A percentile compares a stretch with the other conserved stretches of the same genome.
phyloP scores from a whole-genome alignment of 257 asterid species.

The Solanum medicagineum region DNA sequence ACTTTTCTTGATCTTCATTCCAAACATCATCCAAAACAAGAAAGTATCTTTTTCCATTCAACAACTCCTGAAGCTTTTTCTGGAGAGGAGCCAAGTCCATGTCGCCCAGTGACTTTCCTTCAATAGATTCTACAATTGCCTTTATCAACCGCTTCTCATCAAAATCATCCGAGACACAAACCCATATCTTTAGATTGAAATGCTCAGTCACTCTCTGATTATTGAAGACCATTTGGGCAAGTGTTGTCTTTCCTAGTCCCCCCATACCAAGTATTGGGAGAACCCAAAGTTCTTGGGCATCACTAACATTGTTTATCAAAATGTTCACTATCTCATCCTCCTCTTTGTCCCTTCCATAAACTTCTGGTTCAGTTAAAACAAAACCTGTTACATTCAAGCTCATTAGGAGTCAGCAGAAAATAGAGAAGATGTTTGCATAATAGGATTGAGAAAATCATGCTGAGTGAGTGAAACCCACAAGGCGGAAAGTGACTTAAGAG shows the following conservation, averaged over 20 bases:
- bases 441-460: neutral
- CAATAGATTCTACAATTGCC: neutral
- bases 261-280: neutral
- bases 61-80: neutral
- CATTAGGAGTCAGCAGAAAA: neutral
- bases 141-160: neutral
- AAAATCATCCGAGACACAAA: neutral
- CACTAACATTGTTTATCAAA: neutral
- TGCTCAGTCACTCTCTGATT: neutral
- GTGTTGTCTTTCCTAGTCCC: neutral
- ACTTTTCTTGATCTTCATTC: neutral
- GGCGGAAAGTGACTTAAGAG: neutral
- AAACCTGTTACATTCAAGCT: neutral
- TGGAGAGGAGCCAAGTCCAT: neutral
- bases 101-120: neutral
- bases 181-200: neutral
- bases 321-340: neutral
- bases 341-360: neutral
- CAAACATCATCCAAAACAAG: neutral
- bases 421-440: neutral
- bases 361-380: neutral
- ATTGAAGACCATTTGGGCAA: neutral
- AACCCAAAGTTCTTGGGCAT: neutral
- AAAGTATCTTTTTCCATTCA: neutral
- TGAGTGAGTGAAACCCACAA: neutral